A percentile compares a stretch with the other conserved stretches of the same genome.
These are phyloP conservation scores for Penicillium sumatraense DNA, from an alignment of 2,329 filamentous ascomycete species.

Conservation along the genomic window DNA sequence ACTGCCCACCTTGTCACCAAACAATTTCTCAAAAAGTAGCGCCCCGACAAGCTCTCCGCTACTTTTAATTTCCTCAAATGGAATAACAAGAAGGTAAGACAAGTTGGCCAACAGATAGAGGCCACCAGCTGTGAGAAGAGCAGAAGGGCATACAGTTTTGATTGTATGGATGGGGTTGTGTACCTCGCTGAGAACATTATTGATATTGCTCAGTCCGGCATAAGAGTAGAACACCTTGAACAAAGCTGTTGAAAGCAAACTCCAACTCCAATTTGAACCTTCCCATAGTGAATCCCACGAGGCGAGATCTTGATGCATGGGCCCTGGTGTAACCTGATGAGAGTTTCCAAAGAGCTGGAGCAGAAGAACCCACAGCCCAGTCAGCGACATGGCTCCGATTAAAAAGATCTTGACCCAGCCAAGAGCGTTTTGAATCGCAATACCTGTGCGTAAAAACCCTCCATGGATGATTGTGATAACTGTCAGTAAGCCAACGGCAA, in stretches of 20 bases:
- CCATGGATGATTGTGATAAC: constrained; percentile 64
- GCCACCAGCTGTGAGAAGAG: constrained; percentile 64
- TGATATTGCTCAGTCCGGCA: constrained; percentile 67
- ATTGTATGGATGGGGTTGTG: constrained; percentile 69
- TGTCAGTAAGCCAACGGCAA: constrained; percentile 63
- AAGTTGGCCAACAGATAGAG: constrained; percentile 72
- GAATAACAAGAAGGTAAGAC: constrained; percentile 67
- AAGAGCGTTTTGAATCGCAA: constrained; percentile 64
- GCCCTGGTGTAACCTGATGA: neutral
- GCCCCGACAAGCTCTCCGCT: constrained; percentile 72
- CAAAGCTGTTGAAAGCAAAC: constrained; percentile 67
- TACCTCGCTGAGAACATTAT: constrained; percentile 74
- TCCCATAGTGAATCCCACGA: constrained; percentile 64
- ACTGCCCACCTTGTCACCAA: constrained; percentile 63
- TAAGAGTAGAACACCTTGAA: constrained; percentile 71
- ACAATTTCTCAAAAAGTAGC: constrained; percentile 68
- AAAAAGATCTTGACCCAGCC: constrained; percentile 68
- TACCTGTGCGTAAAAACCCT: constrained; percentile 60
- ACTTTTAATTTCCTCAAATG: constrained; percentile 67
- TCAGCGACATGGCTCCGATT: constrained; percentile 65
- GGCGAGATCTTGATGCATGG: constrained; percentile 2
- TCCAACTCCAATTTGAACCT: constrained; percentile 71
- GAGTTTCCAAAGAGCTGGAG: constrained; percentile 39
- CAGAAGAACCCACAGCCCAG: constrained; percentile 63
- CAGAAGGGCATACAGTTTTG: constrained; percentile 64